Evolutionary conservation across 1,284 basidiomycete genomes (phyloP).

Genomic region (Pascua guehoae): DNA sequence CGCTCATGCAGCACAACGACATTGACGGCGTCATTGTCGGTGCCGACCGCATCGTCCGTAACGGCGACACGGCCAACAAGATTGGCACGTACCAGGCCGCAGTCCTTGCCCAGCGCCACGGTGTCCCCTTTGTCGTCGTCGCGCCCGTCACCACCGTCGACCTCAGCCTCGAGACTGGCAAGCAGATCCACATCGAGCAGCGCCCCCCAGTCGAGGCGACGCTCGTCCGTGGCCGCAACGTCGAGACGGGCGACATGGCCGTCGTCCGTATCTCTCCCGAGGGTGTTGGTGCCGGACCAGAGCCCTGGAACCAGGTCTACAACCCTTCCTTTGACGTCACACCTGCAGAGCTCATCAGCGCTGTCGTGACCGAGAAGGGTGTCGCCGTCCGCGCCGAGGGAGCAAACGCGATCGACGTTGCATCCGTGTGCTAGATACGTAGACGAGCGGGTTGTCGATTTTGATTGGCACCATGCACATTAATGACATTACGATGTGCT

Average conservation of each 20-base stretch:
- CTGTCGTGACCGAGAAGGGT: constrained; percentile 83
- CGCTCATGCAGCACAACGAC: constrained; percentile 76
- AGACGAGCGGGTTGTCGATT: not conserved
- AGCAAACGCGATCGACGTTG: constrained; percentile 42
- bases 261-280: constrained; percentile 49
- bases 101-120: constrained; percentile 76
- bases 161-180: constrained; percentile 67
- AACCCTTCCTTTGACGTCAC: constrained; percentile 94
- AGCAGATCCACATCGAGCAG: constrained; percentile 87
- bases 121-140: constrained; percentile 82
- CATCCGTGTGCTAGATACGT: constrained; percentile 29
- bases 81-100: constrained; percentile 89
- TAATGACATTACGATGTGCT: too few relatives aligned
- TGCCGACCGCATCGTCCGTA: constrained; percentile 77
- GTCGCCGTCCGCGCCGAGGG: constrained; percentile 59
- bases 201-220: constrained; percentile 80
- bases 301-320: constrained; percentile 59
- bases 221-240: constrained; percentile 65
- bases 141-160: constrained; percentile 87
- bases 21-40: constrained; percentile 85
- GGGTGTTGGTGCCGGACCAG: constrained; percentile 41
- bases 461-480: not conserved
- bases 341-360: constrained; percentile 64
- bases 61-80: constrained; percentile 95
- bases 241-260: constrained; percentile 41